Conservation (phyloP, 352 stramenopile species). For the Globisporangium nunn region DNA sequence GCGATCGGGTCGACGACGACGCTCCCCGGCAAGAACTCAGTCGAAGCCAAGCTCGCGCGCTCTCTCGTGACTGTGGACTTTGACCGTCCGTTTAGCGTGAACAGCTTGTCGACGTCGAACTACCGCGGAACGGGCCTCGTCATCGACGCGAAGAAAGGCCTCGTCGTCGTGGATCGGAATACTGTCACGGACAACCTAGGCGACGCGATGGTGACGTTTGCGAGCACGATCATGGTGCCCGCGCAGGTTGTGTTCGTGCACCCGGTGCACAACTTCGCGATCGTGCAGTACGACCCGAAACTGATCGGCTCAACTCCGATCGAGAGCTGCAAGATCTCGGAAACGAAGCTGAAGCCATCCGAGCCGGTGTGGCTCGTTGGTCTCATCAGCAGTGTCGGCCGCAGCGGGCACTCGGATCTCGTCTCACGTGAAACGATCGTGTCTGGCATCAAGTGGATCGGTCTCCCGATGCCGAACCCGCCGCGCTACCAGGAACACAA, state of each 20-base stretch:
- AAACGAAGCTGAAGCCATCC: conserved; percentile 49
- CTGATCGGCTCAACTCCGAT: conserved; percentile 80
- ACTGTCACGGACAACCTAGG: conserved; percentile 87
- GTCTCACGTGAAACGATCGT: conserved; percentile 84
- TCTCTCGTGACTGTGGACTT: conserved; percentile 84
- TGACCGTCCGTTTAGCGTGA: conserved; percentile 80
- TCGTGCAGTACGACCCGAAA: conserved; percentile 89
- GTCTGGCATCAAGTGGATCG: conserved; percentile 83
- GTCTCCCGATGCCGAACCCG: conserved; percentile 69
- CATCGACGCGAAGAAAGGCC: conserved; percentile 76
- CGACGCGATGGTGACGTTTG: conserved; percentile 88
- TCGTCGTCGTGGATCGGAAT: conserved; percentile 91
- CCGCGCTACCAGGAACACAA: conserved; percentile 86
- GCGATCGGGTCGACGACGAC: conserved; percentile 72
- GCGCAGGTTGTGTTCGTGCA: conserved; percentile 89
- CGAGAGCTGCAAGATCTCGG: conserved; percentile 67
- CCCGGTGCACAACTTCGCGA: conserved; percentile 90
- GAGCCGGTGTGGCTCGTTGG: conserved; percentile 83
- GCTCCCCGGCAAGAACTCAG: conserved; percentile 71
- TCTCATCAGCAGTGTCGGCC: conserved; percentile 75
- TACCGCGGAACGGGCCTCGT: conserved; percentile 85
- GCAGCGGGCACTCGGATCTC: conserved; percentile 72
- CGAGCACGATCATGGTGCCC: conserved; percentile 84
- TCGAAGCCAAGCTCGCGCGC: conserved; percentile 76
- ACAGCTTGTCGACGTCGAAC: conserved; percentile 80